Conservation (phyloP, 2,329 filamentous ascomycete species). For the Microcyclospora tardicrescens region DNA sequence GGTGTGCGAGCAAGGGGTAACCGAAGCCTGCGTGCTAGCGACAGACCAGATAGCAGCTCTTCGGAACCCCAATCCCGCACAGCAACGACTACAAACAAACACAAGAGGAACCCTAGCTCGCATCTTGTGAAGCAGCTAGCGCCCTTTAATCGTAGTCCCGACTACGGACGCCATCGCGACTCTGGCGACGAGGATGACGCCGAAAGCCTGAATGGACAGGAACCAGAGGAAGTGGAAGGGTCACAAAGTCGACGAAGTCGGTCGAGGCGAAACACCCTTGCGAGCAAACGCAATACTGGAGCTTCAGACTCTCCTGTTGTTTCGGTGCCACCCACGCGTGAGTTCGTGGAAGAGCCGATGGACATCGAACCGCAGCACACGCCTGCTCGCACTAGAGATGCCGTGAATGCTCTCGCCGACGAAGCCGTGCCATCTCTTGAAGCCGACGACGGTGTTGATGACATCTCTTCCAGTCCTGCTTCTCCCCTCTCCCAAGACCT, state of each 20-base stretch:
- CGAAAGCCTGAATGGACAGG: conserved; percentile 16
- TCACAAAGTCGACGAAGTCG: neutral
- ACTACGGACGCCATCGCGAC: conserved; percentile 19
- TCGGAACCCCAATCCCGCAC: conserved; percentile 15
- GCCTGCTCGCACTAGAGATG: neutral
- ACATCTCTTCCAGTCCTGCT: neutral
- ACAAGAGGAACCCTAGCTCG: conserved; percentile 19
- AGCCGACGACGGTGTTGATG: conserved; percentile 3
- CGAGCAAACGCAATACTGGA: neutral
- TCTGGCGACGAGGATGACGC: conserved; percentile 24
- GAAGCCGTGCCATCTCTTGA: neutral
- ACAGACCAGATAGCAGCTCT: conserved; percentile 13
- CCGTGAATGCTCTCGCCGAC: neutral
- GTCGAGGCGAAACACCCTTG: neutral
- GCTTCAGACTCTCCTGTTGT: too few species aligned
- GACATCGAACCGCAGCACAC: neutral
- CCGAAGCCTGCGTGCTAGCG: conserved; percentile 25
- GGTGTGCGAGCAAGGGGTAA: conserved; percentile 32
- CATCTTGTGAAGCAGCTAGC: conserved; percentile 27
- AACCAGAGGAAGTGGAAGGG: neutral
- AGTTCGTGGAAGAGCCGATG: too few species aligned
- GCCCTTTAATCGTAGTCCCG: conserved; percentile 25
- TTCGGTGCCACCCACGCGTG: too few species aligned
- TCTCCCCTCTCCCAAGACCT: neutral
- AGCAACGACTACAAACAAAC: conserved; percentile 8